phyloP scores from a whole-genome alignment of 768 basidiomycete species.

The Naganishia kalamii region DNA sequence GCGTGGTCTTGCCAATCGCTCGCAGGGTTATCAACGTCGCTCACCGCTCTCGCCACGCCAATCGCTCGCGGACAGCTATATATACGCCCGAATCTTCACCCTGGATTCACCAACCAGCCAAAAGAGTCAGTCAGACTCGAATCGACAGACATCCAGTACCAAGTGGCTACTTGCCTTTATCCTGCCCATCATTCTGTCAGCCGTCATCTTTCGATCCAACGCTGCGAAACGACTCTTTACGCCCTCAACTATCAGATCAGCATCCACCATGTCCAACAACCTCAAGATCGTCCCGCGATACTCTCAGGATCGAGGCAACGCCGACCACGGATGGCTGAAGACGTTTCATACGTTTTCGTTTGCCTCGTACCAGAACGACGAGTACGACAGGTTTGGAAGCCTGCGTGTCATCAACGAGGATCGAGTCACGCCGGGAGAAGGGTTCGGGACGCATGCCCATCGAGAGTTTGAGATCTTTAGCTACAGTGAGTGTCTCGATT shows the following conservation, averaged over 20 bases:
- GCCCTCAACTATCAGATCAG: background rate
- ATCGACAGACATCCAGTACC: background rate
- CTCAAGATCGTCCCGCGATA: slow-evolving; percentile 47
- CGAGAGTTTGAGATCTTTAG: slow-evolving; percentile 46
- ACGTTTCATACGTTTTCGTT: slow-evolving; percentile 39
- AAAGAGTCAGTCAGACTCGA: slow-evolving; percentile 15
- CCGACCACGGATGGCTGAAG: slow-evolving; percentile 79
- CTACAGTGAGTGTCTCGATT: slow-evolving; percentile 24
- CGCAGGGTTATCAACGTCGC: background rate
- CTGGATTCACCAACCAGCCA: slow-evolving; percentile 12
- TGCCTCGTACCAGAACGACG: slow-evolving; percentile 58
- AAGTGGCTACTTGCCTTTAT: background rate
- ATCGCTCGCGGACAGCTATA: slow-evolving; percentile 4
- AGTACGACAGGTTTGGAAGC: slow-evolving; percentile 60
- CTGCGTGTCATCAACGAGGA: slow-evolving; percentile 83
- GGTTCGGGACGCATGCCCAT: slow-evolving; percentile 81
- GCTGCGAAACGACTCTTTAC: slow-evolving; percentile 1
- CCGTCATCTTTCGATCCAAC: background rate
- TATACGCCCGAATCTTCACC: background rate
- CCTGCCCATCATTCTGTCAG: slow-evolving; percentile 4
- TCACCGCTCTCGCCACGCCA: background rate
- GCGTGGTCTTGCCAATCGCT: too few species aligned
- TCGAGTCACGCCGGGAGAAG: slow-evolving; percentile 52
- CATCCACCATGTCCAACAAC: slow-evolving; percentile 3
- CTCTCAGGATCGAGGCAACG: slow-evolving; percentile 63